Percentiles rank a stretch among this genome's conserved stretches.
Evolutionary conservation across 164 flowering plant species (phyloP).

Genomic region (Amborella trichopoda): DNA sequence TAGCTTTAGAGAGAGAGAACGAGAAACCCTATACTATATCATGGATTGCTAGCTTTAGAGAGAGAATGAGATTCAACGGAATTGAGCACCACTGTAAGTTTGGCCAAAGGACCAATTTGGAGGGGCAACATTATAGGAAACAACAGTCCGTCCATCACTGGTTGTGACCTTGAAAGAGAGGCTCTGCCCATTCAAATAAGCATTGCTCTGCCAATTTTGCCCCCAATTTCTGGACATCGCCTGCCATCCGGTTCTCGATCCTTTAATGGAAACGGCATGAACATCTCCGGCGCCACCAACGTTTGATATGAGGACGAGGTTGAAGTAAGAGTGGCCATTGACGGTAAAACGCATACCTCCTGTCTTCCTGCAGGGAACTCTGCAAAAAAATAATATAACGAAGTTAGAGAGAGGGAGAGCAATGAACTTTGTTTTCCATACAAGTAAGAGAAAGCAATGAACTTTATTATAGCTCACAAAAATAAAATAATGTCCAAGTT

Average conservation of each 20-base stretch:
- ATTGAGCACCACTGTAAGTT: slow-evolving; percentile 55
- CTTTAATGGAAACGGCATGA: slow-evolving; percentile 44
- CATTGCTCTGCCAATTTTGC: slow-evolving; percentile 79
- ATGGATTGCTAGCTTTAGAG: neutral
- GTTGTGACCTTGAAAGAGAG: slow-evolving; percentile 69
- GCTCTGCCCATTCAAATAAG: slow-evolving; percentile 48
- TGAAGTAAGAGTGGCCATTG: slow-evolving; percentile 74
- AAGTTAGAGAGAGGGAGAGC: no score
- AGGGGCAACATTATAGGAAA: slow-evolving; percentile 46
- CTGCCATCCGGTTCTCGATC: slow-evolving; percentile 60
- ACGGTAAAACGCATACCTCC: slow-evolving; percentile 76
- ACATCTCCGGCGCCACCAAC: slow-evolving; percentile 88
- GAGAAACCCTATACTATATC: no score
- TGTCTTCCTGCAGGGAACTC: slow-evolving; percentile 59
- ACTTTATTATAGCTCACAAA: no score
- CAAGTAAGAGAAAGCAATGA: no score
- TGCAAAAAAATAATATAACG: slow-evolving; percentile 14
- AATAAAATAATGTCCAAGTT: no score
- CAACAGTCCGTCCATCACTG: slow-evolving; percentile 44
- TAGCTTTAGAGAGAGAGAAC: no score
- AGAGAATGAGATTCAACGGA: slow-evolving; percentile 9
- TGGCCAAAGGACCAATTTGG: slow-evolving; percentile 70
- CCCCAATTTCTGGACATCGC: slow-evolving; percentile 89
- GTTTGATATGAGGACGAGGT: slow-evolving; percentile 59
- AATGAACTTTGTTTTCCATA: no score